Evolutionary conservation across 768 basidiomycete genomes (phyloP).

Genomic region (Xanthoconium purpureum): DNA sequence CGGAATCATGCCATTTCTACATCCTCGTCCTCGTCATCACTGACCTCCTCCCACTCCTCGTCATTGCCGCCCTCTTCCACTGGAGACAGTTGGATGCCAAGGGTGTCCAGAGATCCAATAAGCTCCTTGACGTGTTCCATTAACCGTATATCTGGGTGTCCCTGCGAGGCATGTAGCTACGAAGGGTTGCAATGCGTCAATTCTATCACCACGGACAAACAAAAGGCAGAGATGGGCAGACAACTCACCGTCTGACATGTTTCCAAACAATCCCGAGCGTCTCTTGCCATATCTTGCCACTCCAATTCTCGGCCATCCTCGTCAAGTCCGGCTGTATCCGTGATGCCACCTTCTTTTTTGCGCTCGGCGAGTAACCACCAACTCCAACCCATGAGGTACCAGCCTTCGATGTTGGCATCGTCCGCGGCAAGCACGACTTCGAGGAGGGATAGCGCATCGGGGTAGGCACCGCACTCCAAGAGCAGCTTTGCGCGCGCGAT

Average conservation of each 20-base stretch:
- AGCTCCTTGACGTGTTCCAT: conserved; percentile 76
- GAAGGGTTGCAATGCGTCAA: neutral
- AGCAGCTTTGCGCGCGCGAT: conserved; percentile 77
- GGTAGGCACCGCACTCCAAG: conserved; percentile 69
- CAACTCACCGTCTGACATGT: conserved; percentile 73
- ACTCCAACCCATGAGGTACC: conserved; percentile 95
- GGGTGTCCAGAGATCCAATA: conserved; percentile 58
- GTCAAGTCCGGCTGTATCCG: conserved; percentile 34
- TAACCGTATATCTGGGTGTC: conserved; percentile 72
- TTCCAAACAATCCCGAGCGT: conserved; percentile 77
- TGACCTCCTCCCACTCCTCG: conserved; percentile 61
- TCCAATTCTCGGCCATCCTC: conserved; percentile 43
- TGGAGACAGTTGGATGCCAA: conserved; percentile 64
- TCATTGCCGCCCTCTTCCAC: conserved; percentile 40
- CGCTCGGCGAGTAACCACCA: conserved; percentile 82
- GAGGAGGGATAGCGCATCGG: conserved; percentile 71
- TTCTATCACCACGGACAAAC: neutral
- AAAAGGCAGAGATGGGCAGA: neutral
- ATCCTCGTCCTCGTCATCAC: conserved; percentile 53
- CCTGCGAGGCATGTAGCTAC: conserved; percentile 69
- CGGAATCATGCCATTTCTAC: conserved; percentile 50
- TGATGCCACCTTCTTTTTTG: conserved; percentile 53
- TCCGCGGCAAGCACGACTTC: conserved; percentile 78
- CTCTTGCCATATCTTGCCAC: conserved; percentile 76
- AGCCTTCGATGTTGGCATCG: conserved; percentile 85